phyloP scores from a whole-genome alignment of 495 filamentous ascomycete genomes.

The Cercophora newfieldiana region DNA sequence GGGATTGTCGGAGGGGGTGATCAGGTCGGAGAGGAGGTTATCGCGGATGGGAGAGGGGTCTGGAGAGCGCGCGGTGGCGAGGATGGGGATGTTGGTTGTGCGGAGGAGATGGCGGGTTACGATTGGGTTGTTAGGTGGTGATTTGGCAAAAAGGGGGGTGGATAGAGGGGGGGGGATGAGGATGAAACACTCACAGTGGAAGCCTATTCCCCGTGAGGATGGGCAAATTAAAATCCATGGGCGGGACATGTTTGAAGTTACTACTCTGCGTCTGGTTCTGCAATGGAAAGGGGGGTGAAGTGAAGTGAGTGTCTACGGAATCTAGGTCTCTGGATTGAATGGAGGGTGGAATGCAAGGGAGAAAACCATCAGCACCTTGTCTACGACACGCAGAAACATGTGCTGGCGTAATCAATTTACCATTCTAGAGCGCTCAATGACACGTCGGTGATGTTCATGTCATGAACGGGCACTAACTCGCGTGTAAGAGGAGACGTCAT shows the following conservation, averaged over 20 bases:
- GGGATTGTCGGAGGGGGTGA: conserved; percentile 1
- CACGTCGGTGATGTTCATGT: background rate
- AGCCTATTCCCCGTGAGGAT: conserved; percentile 72
- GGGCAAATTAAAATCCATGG: conserved; percentile 56
- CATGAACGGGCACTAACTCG: background rate
- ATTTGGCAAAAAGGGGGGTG: background rate
- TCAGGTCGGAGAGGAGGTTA: conserved; percentile 1
- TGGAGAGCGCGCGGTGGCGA: conserved; percentile 67
- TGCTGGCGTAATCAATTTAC: background rate
- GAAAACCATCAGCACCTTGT: background rate
- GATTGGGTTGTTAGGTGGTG: background rate
- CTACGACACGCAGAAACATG: background rate
- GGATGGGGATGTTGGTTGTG: conserved; percentile 62
- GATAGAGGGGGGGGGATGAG: background rate
- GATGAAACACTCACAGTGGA: conserved; percentile 43
- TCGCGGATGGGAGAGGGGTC: conserved; percentile 25
- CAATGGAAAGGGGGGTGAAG: too few species aligned
- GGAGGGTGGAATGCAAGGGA: background rate
- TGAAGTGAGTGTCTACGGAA: too few species aligned
- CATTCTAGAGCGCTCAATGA: background rate
- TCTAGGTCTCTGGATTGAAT: too few species aligned
- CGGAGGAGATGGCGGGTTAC: conserved; percentile 66
- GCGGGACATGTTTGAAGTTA: conserved; percentile 30
- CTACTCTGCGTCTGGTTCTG: background rate
- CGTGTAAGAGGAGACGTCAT: background rate